Percentiles rank a stretch among this genome's conserved stretches.
Conservation (phyloP, 2,329 filamentous ascomycete genomes). For the Ophiobolus disseminans region DNA sequence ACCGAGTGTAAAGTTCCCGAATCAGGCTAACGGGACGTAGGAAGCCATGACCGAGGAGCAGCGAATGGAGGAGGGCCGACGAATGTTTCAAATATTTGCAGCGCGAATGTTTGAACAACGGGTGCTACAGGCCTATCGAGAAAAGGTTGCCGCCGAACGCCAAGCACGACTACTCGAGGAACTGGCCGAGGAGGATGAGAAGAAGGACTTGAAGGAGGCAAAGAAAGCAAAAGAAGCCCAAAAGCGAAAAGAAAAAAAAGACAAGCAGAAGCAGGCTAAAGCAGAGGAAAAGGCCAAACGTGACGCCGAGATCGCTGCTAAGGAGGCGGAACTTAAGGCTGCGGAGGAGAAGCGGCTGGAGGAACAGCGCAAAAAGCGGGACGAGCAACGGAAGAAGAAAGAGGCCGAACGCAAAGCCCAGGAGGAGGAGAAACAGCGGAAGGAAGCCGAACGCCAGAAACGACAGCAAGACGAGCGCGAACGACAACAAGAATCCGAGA, state of each 20-base stretch:
- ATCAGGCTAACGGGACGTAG: constrained; percentile 59
- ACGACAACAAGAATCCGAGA: constrained; percentile 82
- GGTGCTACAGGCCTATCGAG: constrained; percentile 94
- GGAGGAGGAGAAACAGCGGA: constrained; percentile 84
- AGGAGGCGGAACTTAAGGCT: constrained; percentile 78
- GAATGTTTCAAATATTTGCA: constrained; percentile 99
- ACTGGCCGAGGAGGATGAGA: constrained; percentile 81
- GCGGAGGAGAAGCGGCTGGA: constrained; percentile 80
- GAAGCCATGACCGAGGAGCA: constrained; percentile 97
- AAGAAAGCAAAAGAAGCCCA: constrained; percentile 95
- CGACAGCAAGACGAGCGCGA: constrained; percentile 85
- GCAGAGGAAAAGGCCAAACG: constrained; percentile 90
- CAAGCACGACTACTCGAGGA: constrained; percentile 91
- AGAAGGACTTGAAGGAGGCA: constrained; percentile 79
- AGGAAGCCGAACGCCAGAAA: constrained; percentile 83
- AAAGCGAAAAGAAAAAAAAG: constrained; percentile 93
- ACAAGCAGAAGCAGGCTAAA: constrained; percentile 82
- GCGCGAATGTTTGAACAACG: constrained; percentile 99
- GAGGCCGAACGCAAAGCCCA: constrained; percentile 89
- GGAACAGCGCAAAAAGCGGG: constrained; percentile 80
- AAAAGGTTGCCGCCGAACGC: constrained; percentile 93
- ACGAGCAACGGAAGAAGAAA: constrained; percentile 90
- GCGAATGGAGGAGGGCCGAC: constrained; percentile 96
- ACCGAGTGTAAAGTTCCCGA: constrained; percentile 14
- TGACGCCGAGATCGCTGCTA: constrained; percentile 87